These are phyloP conservation scores for Blastobotrys arbuscula DNA, from an alignment of 1,139 yeast species.

Conservation along the genomic window DNA sequence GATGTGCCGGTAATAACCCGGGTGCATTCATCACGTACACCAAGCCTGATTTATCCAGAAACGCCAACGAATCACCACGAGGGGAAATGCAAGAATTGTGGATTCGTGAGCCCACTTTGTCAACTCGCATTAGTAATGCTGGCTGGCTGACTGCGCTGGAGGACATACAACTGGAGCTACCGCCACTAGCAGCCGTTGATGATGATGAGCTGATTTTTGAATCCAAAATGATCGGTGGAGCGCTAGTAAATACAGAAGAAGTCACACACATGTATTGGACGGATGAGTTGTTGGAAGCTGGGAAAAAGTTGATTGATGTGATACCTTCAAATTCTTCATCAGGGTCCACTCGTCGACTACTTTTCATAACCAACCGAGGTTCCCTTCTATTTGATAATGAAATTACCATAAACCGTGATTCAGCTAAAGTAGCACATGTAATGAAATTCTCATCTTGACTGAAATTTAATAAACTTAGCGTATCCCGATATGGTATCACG, in stretches of 20 bases:
- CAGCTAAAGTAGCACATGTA: constrained; percentile 79
- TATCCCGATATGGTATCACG: constrained; percentile 80
- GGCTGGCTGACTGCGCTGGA: constrained; percentile 46
- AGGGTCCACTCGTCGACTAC: constrained; percentile 54
- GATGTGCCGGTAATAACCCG: constrained; percentile 39
- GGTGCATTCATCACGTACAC: constrained; percentile 68
- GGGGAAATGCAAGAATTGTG: constrained; percentile 76
- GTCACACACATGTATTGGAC: constrained; percentile 50
- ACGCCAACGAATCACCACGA: constrained; percentile 78
- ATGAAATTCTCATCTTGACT: constrained; percentile 65
- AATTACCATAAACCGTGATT: constrained; percentile 71
- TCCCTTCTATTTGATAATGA: constrained; percentile 56
- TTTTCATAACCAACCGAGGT: constrained; percentile 68
- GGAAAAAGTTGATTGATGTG: constrained; percentile 73
- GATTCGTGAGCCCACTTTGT: constrained; percentile 77
- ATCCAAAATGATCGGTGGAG: constrained; percentile 55
- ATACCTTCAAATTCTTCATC: constrained; percentile 74
- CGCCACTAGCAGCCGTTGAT: constrained; percentile 15
- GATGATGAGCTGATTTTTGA: constrained; percentile 41
- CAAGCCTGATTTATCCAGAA: constrained; percentile 70
- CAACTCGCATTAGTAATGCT: constrained; percentile 50
- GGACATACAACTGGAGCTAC: constrained; percentile 4
- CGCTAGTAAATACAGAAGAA: constrained; percentile 57
- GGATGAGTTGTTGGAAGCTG: constrained; percentile 24
- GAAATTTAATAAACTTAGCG: constrained; percentile 66